Evolutionary conservation across 129 eudicot species (phyloP).

Genomic region (Apium graveolens): DNA sequence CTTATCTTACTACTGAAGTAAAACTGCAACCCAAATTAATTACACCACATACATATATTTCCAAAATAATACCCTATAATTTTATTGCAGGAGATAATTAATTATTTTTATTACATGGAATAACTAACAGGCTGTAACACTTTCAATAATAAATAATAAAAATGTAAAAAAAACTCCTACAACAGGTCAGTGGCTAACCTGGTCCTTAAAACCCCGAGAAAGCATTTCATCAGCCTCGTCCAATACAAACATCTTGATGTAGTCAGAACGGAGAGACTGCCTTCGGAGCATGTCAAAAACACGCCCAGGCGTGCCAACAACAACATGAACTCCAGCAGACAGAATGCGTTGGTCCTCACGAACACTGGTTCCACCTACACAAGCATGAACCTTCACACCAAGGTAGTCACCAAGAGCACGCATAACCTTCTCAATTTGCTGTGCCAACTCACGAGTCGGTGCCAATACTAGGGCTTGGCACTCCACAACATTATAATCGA

Average conservation of each 20-base stretch:
- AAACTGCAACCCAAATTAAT: not conserved
- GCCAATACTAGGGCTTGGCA: slow-evolving; percentile 53
- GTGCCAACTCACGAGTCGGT: slow-evolving; percentile 57
- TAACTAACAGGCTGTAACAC: not conserved
- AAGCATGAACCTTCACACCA: slow-evolving; percentile 58
- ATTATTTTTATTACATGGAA: not conserved
- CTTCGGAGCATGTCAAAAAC: slow-evolving; percentile 55
- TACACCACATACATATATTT: not conserved
- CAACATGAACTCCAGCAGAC: slow-evolving; percentile 45
- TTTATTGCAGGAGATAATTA: not conserved
- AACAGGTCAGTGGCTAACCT: slow-evolving; percentile 19
- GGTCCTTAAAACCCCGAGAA: slow-evolving; percentile 56
- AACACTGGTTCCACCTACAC: slow-evolving; percentile 59
- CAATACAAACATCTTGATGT: slow-evolving; percentile 50
- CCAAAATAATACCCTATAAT: not conserved
- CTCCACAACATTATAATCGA: slow-evolving; percentile 34
- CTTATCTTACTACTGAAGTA: not conserved
- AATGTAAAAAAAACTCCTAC: not conserved
- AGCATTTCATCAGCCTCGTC: slow-evolving; percentile 66
- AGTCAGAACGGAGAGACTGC: slow-evolving; percentile 47
- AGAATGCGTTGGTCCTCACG: slow-evolving; percentile 52
- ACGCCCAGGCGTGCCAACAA: slow-evolving; percentile 56
- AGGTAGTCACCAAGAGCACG: slow-evolving; percentile 56
- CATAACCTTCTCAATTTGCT: slow-evolving; percentile 54
- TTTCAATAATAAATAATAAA: not conserved